phyloP scores from a whole-genome alignment of 139 green algal genomes.

The Desmodesmus armatus region DNA sequence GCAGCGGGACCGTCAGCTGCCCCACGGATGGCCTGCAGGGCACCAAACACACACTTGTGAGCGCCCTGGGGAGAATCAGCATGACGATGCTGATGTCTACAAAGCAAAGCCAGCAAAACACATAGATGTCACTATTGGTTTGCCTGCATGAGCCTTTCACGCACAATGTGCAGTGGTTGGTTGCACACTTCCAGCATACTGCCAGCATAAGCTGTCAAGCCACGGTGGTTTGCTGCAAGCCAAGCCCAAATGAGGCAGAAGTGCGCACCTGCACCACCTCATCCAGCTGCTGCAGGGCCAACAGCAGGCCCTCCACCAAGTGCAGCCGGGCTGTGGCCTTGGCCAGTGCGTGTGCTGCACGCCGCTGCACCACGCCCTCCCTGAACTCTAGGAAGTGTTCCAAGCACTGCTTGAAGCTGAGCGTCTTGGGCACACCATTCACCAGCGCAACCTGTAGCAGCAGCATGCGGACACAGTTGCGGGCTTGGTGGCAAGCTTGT shows the following conservation, averaged over 20 bases:
- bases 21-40: conserved; percentile 62
- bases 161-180: background rate
- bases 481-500: too few relatives aligned
- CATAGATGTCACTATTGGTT: too few relatives aligned
- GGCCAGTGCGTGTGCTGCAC: conserved; percentile 54
- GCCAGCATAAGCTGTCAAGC: too few relatives aligned
- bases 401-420: conserved; percentile 82
- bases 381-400: conserved; percentile 88
- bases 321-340: conserved; percentile 78
- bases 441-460: conserved; percentile 69
- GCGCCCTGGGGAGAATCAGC: background rate
- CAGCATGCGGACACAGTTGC: too few relatives aligned
- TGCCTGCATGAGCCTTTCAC: too few relatives aligned
- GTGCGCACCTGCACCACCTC: conserved; percentile 65
- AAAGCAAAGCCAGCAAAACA: conserved; percentile 1
- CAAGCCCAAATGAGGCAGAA: too few relatives aligned
- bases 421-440: conserved; percentile 62
- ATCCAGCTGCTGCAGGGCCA: conserved; percentile 80
- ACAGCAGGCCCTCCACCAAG: conserved; percentile 86
- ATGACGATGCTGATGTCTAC: background rate
- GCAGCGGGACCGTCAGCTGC: conserved; percentile 76
- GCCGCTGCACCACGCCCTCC: conserved; percentile 77
- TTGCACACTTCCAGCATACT: background rate
- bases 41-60: background rate
- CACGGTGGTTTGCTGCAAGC: too few relatives aligned